Conservation (phyloP, 768 basidiomycete genomes). For the Russula dissimulans region DNA sequence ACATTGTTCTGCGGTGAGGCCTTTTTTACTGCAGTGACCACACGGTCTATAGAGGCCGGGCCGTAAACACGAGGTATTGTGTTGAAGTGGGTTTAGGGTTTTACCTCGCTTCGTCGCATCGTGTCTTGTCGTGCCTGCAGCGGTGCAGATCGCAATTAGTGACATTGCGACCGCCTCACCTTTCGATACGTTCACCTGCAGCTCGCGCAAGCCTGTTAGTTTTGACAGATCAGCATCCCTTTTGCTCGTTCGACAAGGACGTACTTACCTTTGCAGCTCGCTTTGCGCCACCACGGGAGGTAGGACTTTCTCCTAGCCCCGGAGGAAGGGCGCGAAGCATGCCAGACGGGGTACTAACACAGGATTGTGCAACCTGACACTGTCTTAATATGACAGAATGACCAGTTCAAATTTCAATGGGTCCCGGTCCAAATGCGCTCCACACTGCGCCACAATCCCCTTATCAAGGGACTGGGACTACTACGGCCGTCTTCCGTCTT, state of each 20-base stretch:
- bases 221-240: neutral
- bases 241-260: neutral
- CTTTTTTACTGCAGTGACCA: conserved; percentile 46
- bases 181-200: conserved; percentile 39
- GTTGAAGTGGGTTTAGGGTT: neutral
- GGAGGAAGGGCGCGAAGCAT: neutral
- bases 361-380: neutral
- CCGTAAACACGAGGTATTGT: neutral
- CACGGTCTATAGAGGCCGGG: conserved; percentile 38
- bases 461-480: neutral
- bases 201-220: conserved; percentile 43
- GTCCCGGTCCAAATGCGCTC: neutral
- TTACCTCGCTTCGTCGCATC: conserved; percentile 51
- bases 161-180: neutral
- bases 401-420: neutral
- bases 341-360: neutral
- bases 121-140: conserved; percentile 49
- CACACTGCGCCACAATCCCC: neutral
- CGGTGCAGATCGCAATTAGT: conserved; percentile 13
- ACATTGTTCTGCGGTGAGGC: conserved; percentile 43
- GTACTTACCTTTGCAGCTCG: conserved; percentile 9
- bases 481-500: neutral
- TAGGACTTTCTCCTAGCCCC: neutral
- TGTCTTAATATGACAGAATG: neutral
- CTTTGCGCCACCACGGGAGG: conserved; percentile 1